Evolutionary conservation across 768 basidiomycete genomes (phyloP).

Genomic region (Auriscalpium orientale): DNA sequence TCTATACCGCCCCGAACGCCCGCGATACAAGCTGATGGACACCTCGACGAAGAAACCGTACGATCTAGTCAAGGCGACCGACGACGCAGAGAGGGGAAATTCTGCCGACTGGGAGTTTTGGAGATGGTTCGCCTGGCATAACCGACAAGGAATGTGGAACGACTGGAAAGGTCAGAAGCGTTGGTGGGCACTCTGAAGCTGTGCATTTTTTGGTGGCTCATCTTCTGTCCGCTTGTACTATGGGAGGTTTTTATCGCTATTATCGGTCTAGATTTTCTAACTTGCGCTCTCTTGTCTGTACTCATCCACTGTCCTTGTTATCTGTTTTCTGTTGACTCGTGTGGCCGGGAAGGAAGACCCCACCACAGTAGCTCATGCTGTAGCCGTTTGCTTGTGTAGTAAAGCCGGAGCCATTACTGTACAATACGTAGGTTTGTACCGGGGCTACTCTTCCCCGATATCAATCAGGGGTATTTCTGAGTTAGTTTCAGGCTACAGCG

Average conservation of each 20-base stretch:
- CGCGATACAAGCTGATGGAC: constrained; percentile 8
- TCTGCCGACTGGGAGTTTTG: constrained; percentile 7
- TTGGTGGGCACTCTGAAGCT: constrained; percentile 7
- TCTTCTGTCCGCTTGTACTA: not conserved
- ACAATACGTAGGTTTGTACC: no score
- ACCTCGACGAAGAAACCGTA: not conserved
- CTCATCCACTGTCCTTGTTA: no score
- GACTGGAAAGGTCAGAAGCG: constrained; percentile 10
- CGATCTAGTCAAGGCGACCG: constrained; percentile 10
- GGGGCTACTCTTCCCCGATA: no score
- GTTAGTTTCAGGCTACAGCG: no score
- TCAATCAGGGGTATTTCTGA: no score
- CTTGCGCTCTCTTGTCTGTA: not conserved
- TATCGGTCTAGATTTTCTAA: not conserved
- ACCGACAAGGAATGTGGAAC: constrained; percentile 13
- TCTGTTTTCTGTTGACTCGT: no score
- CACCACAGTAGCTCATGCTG: no score
- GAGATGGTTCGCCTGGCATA: constrained; percentile 16
- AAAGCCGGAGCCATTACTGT: no score
- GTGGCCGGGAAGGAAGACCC: no score
- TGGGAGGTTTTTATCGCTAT: no score
- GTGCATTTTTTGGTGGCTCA: not conserved
- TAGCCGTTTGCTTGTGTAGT: no score
- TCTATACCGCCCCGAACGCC: constrained; percentile 14
- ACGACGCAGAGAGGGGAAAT: constrained; percentile 1